These are phyloP conservation scores for Begonia loranthoides DNA, from an alignment of 306 rosid species.

Conservation along the genomic window DNA sequence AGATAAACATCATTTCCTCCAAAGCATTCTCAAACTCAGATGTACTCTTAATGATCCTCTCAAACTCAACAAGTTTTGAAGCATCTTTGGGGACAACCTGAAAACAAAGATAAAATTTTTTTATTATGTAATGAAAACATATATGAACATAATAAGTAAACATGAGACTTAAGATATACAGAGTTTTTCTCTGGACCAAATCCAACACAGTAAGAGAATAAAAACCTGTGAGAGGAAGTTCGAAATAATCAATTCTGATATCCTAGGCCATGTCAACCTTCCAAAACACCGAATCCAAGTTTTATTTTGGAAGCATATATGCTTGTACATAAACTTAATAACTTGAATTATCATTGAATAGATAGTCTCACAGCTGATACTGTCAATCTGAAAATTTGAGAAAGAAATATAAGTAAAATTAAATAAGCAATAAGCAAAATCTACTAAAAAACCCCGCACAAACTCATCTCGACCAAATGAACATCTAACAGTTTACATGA, in stretches of 20 bases:
- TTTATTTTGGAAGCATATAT: slow-evolving; percentile 50
- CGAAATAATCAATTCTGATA: slow-evolving; percentile 78
- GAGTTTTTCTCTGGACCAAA: not conserved
- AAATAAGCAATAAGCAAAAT: not conserved
- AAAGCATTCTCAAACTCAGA: slow-evolving; percentile 57
- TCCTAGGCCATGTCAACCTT: slow-evolving; percentile 82
- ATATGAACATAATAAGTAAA: not conserved
- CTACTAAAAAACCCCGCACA: not conserved
- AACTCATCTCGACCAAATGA: too few relatives aligned
- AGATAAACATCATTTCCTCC: slow-evolving; percentile 61
- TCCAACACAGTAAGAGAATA: not conserved
- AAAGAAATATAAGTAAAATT: slow-evolving; percentile 3
- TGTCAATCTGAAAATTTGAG: slow-evolving; percentile 35
- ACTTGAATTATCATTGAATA: slow-evolving; percentile 50
- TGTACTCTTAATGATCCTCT: slow-evolving; percentile 55
- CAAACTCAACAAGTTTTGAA: slow-evolving; percentile 82
- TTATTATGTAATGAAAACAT: too few relatives aligned
- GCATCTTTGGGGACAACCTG: slow-evolving; percentile 97
- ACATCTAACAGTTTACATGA: too few relatives aligned
- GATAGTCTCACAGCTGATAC: slow-evolving; percentile 44
- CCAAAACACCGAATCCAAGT: slow-evolving; percentile 76
- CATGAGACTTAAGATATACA: not conserved
- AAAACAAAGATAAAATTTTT: slow-evolving; percentile 7
- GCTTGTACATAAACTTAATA: slow-evolving; percentile 43
- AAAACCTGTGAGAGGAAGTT: slow-evolving; percentile 82